Conservation (phyloP, 805 yeast genomes). For the Candida ficus region DNA sequence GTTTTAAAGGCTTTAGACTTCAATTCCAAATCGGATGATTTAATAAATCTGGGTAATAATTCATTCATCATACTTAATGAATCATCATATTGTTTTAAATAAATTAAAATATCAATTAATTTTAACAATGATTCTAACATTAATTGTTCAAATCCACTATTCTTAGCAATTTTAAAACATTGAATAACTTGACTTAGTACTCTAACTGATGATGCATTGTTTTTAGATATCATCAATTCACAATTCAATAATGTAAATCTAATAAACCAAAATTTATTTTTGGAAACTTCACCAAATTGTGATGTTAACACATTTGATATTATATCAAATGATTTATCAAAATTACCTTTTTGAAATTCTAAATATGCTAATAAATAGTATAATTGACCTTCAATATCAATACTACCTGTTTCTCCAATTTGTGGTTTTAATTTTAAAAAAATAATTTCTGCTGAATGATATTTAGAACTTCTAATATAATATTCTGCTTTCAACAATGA, state of each 20-base stretch:
- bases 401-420: constrained; percentile 11
- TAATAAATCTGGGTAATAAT: constrained; percentile 40
- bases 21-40: constrained; percentile 34
- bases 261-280: constrained; percentile 39
- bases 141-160: constrained; percentile 39
- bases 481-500: constrained; percentile 34
- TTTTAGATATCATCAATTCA: constrained; percentile 30
- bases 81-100: constrained; percentile 39
- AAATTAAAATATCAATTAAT: constrained; percentile 40
- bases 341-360: constrained; percentile 21
- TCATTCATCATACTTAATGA: constrained; percentile 35
- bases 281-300: constrained; percentile 11
- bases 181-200: constrained; percentile 46
- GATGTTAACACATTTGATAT: constrained; percentile 11
- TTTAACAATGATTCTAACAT: constrained; percentile 42
- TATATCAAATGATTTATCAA: constrained; percentile 19
- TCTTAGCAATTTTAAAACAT: constrained; percentile 42
- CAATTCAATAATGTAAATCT: constrained; percentile 45
- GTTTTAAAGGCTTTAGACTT: constrained; percentile 34
- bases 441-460: constrained; percentile 21
- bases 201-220: constrained; percentile 41
- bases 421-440: constrained; percentile 21
- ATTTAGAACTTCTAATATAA: constrained; percentile 25
- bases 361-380: constrained; percentile 22
- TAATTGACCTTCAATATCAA: constrained; percentile 28